Evolutionary conservation across 2,329 filamentous ascomycete genomes (phyloP), one percentile per base, ranked within the genome.

Genomic region (Lasiodiplodia theobromae): DNA sequence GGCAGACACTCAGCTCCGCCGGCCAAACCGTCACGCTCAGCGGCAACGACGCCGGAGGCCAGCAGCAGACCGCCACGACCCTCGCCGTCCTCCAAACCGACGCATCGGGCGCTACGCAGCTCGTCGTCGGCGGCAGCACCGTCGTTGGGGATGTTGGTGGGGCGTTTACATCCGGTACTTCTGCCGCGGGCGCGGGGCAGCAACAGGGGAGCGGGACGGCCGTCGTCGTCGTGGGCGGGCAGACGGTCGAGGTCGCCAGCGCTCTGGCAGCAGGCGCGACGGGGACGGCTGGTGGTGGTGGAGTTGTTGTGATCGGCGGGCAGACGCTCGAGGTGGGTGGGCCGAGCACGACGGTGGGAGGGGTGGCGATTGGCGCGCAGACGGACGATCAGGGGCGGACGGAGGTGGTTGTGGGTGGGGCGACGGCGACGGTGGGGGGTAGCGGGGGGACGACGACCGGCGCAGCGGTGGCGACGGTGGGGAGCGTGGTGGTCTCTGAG

Each of bases 61-160:
- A 11, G 34, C 57, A n/a, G 7, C 25, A 8, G 25, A 47, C 38
- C 2, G 14, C 37, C 18, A 16, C 40, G 16, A 44, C 40, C 1
- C 1, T 44, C 14, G 44, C 40, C 23, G 38, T 47, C n/a, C 57
- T 63, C 25, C 58, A 63, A 25, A 64, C 60, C 23, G 34, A n/a
- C 21, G 18, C n/a, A 21, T 37, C 21, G 12, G 53, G 38, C 14
- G 11, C 4, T 8, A 54, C 51, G 23, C 34, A 44, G n/a, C 16
- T 66, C 37, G 63, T 66, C 51, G 49, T 54, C 4, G 63, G 63
- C 23, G 23, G 34, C 11, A 56, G 37, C n/a, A 66, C 63, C 10
- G 31, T 11, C 11, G 25, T 47, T 18, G 25, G 58, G 11, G 53
- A 16, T 16, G 31, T 37, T 2, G 53, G 16, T 2, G 28, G 16